Base-by-base conservation (phyloP, 805 yeast genomes). In the Yamadazyma nakazawae region DNA sequence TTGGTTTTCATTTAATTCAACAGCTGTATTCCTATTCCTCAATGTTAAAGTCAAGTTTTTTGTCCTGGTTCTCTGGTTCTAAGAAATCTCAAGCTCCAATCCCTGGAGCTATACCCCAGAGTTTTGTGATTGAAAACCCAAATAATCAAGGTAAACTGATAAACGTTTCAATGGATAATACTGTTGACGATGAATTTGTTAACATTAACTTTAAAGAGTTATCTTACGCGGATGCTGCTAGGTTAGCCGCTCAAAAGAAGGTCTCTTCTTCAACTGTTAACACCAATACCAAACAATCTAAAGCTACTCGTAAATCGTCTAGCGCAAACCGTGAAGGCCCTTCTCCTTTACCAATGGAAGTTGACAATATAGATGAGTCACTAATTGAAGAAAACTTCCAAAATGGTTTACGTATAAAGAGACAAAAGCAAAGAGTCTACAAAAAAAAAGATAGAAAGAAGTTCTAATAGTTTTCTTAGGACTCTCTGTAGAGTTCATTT, bases 211-310 rank as follows among this genome's bases (percentile, higher is more conserved):
- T 52, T 51, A 62, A 62, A 37, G 62, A 63, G 43, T 59, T 72
- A 49, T 62, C 71, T n/a, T 72, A 71, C 48, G 77, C 77, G n/a
- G 76, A 72, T 52, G 77, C 62, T 25, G 75, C 76, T 4, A 36
- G 34, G 18, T 37, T 46, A 18, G 43, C 40, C 12, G 28, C 21
- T 11, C 24, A 21, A 8, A 38, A 38, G 21, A 14, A 38, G 25
- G 11, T 26, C 21, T 21, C 41, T 21, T 21, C 34, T 38, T 31
- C 17, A 14, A 25, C 12, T 21, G 34, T 26, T 38, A 13, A 28
- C n/a, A 28, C 32, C 12, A 28, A 13, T 5, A 28, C 12, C 32
- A 28, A 13, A 28, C 32, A 28, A 11, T 28, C 32, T 11, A 13
- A 28, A 10, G 31, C 41, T 25, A n/a, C 13, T 2, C 41, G 34